phyloP scores from a whole-genome alignment of 371 early-diverging fungal species.

The Conidiobolus incongruus region DNA sequence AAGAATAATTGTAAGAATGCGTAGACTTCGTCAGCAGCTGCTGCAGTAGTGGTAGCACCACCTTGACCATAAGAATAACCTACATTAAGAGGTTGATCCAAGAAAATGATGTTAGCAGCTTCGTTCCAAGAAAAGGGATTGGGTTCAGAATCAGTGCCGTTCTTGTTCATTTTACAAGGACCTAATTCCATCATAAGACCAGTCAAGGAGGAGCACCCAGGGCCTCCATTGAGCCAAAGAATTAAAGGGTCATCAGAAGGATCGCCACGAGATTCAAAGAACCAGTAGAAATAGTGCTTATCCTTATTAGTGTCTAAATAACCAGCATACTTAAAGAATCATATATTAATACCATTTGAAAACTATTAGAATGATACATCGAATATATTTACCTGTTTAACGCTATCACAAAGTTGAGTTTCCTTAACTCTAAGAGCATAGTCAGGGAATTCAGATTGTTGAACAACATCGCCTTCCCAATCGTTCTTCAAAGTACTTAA shows the following conservation, averaged over 20 bases:
- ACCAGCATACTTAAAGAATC: conserved; percentile 28
- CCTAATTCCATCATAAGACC: conserved; percentile 57
- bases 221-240: conserved; percentile 59
- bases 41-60: conserved; percentile 21
- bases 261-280: conserved; percentile 49
- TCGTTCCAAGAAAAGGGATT: conserved; percentile 47
- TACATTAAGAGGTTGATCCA: conserved; percentile 58
- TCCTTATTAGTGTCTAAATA: conserved; percentile 44
- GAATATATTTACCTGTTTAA: conserved; percentile 55
- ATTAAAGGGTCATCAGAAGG: conserved; percentile 40
- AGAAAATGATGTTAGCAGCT: conserved; percentile 43
- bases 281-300: conserved; percentile 39
- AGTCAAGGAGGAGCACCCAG: conserved; percentile 52
- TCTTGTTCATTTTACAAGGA: conserved; percentile 37
- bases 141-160: conserved; percentile 21
- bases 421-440: conserved; percentile 38
- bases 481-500: conserved; percentile 3
- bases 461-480: conserved; percentile 11
- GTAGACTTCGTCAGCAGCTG: conserved; percentile 49
- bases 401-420: conserved; percentile 46
- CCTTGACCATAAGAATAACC: conserved; percentile 45
- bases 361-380: neutral
- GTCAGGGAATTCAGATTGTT: conserved; percentile 28
- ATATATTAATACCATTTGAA: neutral
- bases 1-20: conserved; percentile 50